Evolutionary conservation across 108 stramenopile genomes (phyloP), one percentile per base, ranked within the genome.

Genomic region (Cyclotella choctawhatcheeana): DNA sequence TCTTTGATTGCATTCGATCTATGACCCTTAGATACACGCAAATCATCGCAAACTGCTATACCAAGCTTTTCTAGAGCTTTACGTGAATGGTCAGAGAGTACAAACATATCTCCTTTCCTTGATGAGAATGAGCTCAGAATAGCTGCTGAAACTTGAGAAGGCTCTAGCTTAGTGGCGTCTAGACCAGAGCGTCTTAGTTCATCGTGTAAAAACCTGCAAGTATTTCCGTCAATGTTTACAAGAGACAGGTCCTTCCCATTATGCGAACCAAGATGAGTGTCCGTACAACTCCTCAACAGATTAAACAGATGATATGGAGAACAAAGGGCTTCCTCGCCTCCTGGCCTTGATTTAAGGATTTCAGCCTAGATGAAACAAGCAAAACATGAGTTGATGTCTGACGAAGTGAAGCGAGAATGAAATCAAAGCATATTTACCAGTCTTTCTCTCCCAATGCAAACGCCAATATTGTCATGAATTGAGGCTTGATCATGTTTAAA

Each of bases 61-160:
- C n/a, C n/a, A n/a, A n/a, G n/a, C n/a, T n/a, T n/a, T n/a, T n/a
- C n/a, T n/a, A n/a, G n/a, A n/a, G n/a, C n/a, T n/a, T n/a, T n/a
- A n/a, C n/a, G n/a, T n/a, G n/a, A n/a, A n/a, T n/a, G n/a, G n/a
- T 56, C 44, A 40, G 59, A 64, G 40, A 51, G 66, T 37, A 31
- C 26, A 25, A 64, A 59, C 16, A 59, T 61, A 43, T 40, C 44
- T 2, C 56, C 54, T 44, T 64, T 53, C 25, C 64, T 61, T 25
- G 62, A 51, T 22, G 32, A 17, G 10, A 43, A 40, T 6, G 37
- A 12, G 6, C 12, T 40, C 37, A 40, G 12, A 10, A 40, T 40
- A 12, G 37, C 12, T 10, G 37, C 37, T 10, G 37, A 40, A 40
- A 40, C 37, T 40, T 40, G 37, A 40, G 37, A 40, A 12, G 8